phyloP scores from a whole-genome alignment of 805 yeast species.

The Kluyveromyces starmeri region DNA sequence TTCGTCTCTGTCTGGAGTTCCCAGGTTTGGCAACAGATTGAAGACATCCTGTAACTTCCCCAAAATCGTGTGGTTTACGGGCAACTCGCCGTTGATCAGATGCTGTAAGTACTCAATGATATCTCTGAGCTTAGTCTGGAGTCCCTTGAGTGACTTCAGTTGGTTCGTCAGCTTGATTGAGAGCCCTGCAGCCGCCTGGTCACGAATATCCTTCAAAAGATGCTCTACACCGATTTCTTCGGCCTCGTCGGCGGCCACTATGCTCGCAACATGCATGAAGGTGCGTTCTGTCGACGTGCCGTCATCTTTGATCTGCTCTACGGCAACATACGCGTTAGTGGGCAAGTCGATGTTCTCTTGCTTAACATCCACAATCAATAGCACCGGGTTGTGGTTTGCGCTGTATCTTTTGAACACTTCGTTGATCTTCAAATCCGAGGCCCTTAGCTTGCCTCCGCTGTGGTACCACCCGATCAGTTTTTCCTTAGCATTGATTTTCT shows the following conservation, averaged over 20 bases:
- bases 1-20: slow-evolving; percentile 30
- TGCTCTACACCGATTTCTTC: slow-evolving; percentile 99
- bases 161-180: slow-evolving; percentile 84
- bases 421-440: slow-evolving; percentile 85
- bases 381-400: slow-evolving; percentile 52
- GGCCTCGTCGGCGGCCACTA: slow-evolving; percentile 95
- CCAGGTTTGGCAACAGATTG: slow-evolving; percentile 80
- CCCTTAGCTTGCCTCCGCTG: slow-evolving; percentile 86
- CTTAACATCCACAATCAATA: slow-evolving; percentile 85
- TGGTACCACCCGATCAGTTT: slow-evolving; percentile 98
- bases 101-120: slow-evolving; percentile 71
- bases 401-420: slow-evolving; percentile 82
- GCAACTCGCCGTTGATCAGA: slow-evolving; percentile 62
- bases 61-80: slow-evolving; percentile 80
- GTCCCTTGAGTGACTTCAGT: slow-evolving; percentile 77
- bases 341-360: slow-evolving; percentile 82
- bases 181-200: slow-evolving; percentile 91
- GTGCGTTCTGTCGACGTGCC: slow-evolving; percentile 90
- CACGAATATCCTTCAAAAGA: slow-evolving; percentile 84
- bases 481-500: slow-evolving; percentile 95
- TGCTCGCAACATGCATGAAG: slow-evolving; percentile 85
- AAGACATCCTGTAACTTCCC: slow-evolving; percentile 93
- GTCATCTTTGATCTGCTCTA: slow-evolving; percentile 93
- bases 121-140: slow-evolving; percentile 68
- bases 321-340: slow-evolving; percentile 87